A percentile compares a stretch with the other conserved stretches of the same genome.
Conservation (phyloP, 2,329 filamentous ascomycete species). For the Myriangium duriaei region DNA sequence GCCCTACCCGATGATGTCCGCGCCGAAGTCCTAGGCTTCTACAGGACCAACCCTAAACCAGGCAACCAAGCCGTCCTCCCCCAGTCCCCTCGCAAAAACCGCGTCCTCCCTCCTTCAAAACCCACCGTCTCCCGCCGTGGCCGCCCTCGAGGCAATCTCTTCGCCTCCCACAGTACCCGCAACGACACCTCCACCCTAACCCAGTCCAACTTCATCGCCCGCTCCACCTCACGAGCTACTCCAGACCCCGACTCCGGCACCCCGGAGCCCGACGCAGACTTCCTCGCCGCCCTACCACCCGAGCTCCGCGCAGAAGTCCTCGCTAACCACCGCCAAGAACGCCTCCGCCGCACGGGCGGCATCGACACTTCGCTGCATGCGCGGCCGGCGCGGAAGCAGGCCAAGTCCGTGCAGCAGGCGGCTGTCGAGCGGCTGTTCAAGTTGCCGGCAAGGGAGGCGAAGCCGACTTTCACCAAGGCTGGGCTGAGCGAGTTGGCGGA, state of each 20-base stretch:
- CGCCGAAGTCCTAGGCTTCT: slow-evolving; percentile 66
- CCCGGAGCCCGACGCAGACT: slow-evolving; percentile 52
- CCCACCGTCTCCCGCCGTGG: slow-evolving; percentile 56
- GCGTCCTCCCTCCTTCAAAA: slow-evolving; percentile 37
- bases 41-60: slow-evolving; percentile 29
- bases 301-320: slow-evolving; percentile 70
- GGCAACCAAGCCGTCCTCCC: slow-evolving; percentile 25
- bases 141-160: slow-evolving; percentile 36
- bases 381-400: slow-evolving; percentile 14
- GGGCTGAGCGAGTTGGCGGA: slow-evolving; percentile 46
- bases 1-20: slow-evolving; percentile 78
- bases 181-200: slow-evolving; percentile 47
- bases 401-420: slow-evolving; percentile 12
- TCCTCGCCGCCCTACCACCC: slow-evolving; percentile 71
- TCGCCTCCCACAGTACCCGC: slow-evolving; percentile 34
- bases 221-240: slow-evolving; percentile 14
- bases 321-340: slow-evolving; percentile 53
- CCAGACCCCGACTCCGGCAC: slow-evolving; percentile 20
- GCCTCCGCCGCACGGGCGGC: slow-evolving; percentile 40
- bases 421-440: slow-evolving; percentile 27
- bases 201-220: slow-evolving; percentile 59
- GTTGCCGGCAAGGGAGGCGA: slow-evolving; percentile 38
- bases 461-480: slow-evolving; percentile 50
- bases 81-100: slow-evolving; percentile 45
- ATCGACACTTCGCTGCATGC: slow-evolving; percentile 23